These are phyloP conservation scores for Uronychia binucleata DNA, from an alignment of 73 alveolate species.

Conservation along the genomic window DNA sequence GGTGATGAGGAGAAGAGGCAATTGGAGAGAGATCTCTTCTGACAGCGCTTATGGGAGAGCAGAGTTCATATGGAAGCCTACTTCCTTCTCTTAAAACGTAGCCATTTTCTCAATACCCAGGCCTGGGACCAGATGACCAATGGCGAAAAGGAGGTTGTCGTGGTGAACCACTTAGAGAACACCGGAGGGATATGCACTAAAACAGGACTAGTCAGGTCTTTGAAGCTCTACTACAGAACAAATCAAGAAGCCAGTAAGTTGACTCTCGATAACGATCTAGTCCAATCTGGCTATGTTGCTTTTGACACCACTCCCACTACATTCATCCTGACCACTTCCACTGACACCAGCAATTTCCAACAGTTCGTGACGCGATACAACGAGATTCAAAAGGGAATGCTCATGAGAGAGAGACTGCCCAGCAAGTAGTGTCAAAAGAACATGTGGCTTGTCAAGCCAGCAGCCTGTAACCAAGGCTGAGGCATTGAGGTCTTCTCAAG, in stretches of 20 bases:
- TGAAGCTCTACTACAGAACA: constrained; percentile 51
- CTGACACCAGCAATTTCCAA: neutral
- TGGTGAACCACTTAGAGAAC: constrained; percentile 59
- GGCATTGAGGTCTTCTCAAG: constrained; percentile 67
- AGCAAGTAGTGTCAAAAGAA: constrained; percentile 59
- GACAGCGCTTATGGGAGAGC: constrained; percentile 4
- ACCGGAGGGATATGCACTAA: constrained; percentile 45
- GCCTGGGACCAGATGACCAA: neutral
- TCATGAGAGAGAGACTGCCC: constrained; percentile 50
- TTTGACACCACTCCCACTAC: constrained; percentile 75
- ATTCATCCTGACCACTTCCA: constrained; percentile 24
- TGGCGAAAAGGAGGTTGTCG: constrained; percentile 6
- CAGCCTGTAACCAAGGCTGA: constrained; percentile 62
- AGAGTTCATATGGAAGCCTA: constrained; percentile 7
- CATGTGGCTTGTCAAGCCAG: constrained; percentile 72
- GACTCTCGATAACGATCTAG: neutral
- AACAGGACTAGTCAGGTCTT: constrained; percentile 57
- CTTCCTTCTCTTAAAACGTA: neutral
- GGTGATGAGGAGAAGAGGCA: neutral
- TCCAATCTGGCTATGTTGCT: constrained; percentile 31
- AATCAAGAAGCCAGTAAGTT: constrained; percentile 45
- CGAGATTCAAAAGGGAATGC: neutral
- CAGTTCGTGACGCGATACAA: neutral
- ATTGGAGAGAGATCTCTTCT: constrained; percentile 19
- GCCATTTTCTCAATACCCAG: neutral